Base-by-base conservation (phyloP, 352 stramenopile genomes). In the Globisporangium nodosum region DNA sequence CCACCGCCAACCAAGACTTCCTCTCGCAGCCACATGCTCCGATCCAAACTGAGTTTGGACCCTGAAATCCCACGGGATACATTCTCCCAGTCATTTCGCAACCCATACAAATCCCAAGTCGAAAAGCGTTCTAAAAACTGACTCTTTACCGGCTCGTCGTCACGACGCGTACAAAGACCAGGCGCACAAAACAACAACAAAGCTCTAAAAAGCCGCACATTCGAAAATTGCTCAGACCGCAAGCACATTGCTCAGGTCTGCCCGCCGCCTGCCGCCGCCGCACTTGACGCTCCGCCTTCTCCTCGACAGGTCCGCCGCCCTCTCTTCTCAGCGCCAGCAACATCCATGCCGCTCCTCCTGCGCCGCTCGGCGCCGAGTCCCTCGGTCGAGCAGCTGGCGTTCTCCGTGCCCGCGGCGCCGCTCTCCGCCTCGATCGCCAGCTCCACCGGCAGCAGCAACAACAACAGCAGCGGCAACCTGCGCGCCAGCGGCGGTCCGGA, bases 331-430 rank as follows among this genome's bases (percentile, higher is more conserved):
- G 24, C 24, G 24, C 24, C 42, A 47, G 42, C 42, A 47, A 13
- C 42, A 9, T 5, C 9, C n/a, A 93, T 93, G 83, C 83, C 83
- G 64, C 70, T 87, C 30, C 71, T 93, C 9, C 55, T 93, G 52
- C 78, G 83, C 51, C 66, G 74, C 43, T 71, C 77, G 21, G 83
- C 83, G 21, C 81, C 83, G 11, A 88, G 78, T 54, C 81, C 81
- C 2, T 83, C 77, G 20, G 77, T 91, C 40, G 81, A 91, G 42
- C 75, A 91, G 68, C 83, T 93, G 51, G 70, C 76, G 43, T 78
- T 87, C 60, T 54, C 71, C 0, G 59, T 75, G 52, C 68, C 69
- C 3, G 61, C 65, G 12, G 62, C 64, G 9, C 70, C 74, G 49
- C 58, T 81, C n/a, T 43, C 63, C 0, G 33, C 31, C 15, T 59